phyloP scores from a whole-genome alignment of 371 early-diverging fungal genomes.

The Rhizopus sp. region DNA sequence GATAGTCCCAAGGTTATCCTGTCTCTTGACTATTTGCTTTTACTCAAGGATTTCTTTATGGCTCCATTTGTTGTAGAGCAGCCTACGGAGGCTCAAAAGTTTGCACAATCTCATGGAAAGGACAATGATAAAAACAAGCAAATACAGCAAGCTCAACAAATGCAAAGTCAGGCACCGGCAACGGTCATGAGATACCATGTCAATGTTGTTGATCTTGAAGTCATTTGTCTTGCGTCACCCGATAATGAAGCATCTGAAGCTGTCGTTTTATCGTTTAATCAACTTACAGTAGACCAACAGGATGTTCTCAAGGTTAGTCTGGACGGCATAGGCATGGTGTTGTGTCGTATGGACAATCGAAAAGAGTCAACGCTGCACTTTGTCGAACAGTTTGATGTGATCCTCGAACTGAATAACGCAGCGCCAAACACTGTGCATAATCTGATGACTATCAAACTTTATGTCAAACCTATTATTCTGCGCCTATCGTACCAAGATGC shows the following conservation, averaged over 20 bases:
- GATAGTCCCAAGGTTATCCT: slow-evolving; percentile 83
- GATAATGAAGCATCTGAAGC: slow-evolving; percentile 76
- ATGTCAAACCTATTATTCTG: slow-evolving; percentile 66
- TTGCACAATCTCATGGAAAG: slow-evolving; percentile 37
- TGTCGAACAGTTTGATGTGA: slow-evolving; percentile 81
- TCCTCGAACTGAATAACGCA: slow-evolving; percentile 63
- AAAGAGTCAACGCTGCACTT: slow-evolving; percentile 77
- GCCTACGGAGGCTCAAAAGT: slow-evolving; percentile 45
- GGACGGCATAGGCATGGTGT: slow-evolving; percentile 81
- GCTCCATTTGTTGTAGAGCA: slow-evolving; percentile 51
- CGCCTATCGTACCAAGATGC: slow-evolving; percentile 85
- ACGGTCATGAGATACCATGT: slow-evolving; percentile 56
- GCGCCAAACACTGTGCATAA: slow-evolving; percentile 53
- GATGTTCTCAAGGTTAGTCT: slow-evolving; percentile 63
- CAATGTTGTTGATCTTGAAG: slow-evolving; percentile 79
- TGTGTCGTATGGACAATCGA: slow-evolving; percentile 86
- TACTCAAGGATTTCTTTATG: slow-evolving; percentile 71
- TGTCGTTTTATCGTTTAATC: slow-evolving; percentile 78
- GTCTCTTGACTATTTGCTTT: slow-evolving; percentile 81
- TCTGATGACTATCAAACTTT: slow-evolving; percentile 59
- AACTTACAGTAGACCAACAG: slow-evolving; percentile 73
- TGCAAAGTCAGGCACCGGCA: slow-evolving; percentile 8
- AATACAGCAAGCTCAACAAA: slow-evolving; percentile 14
- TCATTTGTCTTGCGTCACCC: slow-evolving; percentile 83
- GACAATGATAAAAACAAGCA: slow-evolving; percentile 15